Base-by-base conservation (phyloP, 1,284 basidiomycete genomes). In the Apiotrichum gamsii region DNA sequence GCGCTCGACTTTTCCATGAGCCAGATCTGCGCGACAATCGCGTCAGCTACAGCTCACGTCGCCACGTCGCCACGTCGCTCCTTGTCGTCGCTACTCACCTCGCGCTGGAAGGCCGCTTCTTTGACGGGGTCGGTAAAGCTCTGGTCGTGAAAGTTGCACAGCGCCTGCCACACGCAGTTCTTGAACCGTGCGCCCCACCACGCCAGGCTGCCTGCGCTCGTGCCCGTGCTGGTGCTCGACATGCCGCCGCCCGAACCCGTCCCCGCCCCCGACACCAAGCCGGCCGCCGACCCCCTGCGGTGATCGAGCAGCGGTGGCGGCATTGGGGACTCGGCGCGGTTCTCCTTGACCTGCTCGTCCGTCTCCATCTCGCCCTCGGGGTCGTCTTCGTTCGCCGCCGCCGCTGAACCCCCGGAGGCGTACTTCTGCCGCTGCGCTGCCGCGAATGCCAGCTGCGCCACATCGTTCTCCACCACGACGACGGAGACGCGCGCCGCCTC, bases 71-170 rank as follows among this genome's bases (percentile, higher is more conserved):
- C n/a, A n/a, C n/a, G n/a, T n/a, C n/a, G n/a, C n/a, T n/a, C n/a
- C n/a, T n/a, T n/a, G n/a, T n/a, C n/a, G n/a, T n/a, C n/a, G 25
- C 25, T 6, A 11, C 65, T 48, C 49, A 72, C 65, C 51, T 73
- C 51, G 5, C 41, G 36, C 29, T 63, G 64, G 47, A 64, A 73
- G 15, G 62, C 59, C 23, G 56, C 49, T 46, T 73, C 71, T 44
- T 67, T 69, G 18, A 39, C 52, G 8, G 49, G 42, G 44, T 73
- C 71, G 1, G 65, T 57, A 43, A 67, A 73, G 18, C 54, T 59
- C 18, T 61, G 64, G 41, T 72, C 64, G 46, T 62, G 52, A 47
- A 70, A 72, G 48, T 70, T 62, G 31, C n/a, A 14, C 2, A 51
- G 25, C 1, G 47, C 37, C 18, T 11, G n/a, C 32, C 31, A 34